A percentile compares a stretch with the other conserved stretches of the same genome.
Conservation (phyloP, 208 protist genomes). For the Trypanosoma cruzi region DNA sequence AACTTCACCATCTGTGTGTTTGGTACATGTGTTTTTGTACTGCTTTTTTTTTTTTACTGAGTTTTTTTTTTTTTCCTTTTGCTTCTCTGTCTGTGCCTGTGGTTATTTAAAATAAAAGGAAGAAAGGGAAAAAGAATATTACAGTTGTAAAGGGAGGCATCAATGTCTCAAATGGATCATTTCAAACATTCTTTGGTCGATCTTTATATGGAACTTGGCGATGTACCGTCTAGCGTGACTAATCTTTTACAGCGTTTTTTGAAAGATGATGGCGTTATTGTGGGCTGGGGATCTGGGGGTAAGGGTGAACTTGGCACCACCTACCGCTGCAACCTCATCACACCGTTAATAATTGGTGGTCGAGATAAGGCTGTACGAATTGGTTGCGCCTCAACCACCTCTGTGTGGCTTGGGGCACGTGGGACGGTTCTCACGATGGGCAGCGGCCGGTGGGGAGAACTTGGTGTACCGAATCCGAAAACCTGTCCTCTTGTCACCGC, state of each 20-base stretch:
- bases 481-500: slow-evolving; percentile 55
- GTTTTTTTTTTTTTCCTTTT: slow-evolving; percentile 1
- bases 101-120: too few relatives aligned
- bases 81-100: slow-evolving; percentile 3
- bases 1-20: too few relatives aligned
- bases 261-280: slow-evolving; percentile 64
- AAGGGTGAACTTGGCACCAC: slow-evolving; percentile 75
- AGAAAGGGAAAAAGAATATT: background rate
- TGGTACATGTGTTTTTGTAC: background rate
- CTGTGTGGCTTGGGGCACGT: slow-evolving; percentile 64
- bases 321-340: slow-evolving; percentile 60
- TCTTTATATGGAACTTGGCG: slow-evolving; percentile 38
- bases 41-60: slow-evolving; percentile 29
- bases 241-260: slow-evolving; percentile 58
- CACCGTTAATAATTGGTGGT: slow-evolving; percentile 76
- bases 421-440: slow-evolving; percentile 77
- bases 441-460: slow-evolving; percentile 76
- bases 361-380: slow-evolving; percentile 75
- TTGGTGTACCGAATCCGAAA: slow-evolving; percentile 67
- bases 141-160: background rate
- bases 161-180: too few relatives aligned
- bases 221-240: slow-evolving; percentile 19
- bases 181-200: slow-evolving; percentile 28
- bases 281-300: slow-evolving; percentile 75
- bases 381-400: slow-evolving; percentile 63